Conservation (phyloP, 2,329 filamentous ascomycete genomes). For the Grosmannia serpens region DNA sequence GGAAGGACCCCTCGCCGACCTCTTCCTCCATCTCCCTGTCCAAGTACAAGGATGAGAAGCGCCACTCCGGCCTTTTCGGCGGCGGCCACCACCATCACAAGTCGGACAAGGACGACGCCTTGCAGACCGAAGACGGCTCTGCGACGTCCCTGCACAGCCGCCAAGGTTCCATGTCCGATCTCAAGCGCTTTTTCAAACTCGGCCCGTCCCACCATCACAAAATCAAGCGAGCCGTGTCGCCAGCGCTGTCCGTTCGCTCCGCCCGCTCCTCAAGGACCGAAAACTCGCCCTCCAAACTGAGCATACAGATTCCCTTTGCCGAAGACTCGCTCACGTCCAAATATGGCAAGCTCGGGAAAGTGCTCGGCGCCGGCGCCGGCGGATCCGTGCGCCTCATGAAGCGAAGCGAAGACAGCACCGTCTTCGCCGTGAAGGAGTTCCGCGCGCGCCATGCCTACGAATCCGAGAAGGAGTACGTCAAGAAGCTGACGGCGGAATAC, state of each 20-base stretch:
- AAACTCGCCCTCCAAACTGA: conserved; percentile 36
- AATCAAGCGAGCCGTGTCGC: conserved; percentile 56
- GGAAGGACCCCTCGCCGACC: conserved; percentile 49
- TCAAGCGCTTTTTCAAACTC: conserved; percentile 94
- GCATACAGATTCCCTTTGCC: conserved; percentile 70
- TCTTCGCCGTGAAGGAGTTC: conserved; percentile 97
- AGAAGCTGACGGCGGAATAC: conserved; percentile 96
- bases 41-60: conserved; percentile 37
- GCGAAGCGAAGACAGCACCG: conserved; percentile 79
- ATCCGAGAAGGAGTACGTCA: conserved; percentile 88
- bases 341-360: conserved; percentile 91
- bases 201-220: conserved; percentile 55
- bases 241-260: conserved; percentile 41
- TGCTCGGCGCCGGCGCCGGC: conserved; percentile 85
- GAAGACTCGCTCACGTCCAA: conserved; percentile 84
- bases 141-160: conserved; percentile 35
- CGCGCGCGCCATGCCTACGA: conserved; percentile 85
- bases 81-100: conserved; percentile 24
- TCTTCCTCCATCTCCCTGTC: conserved; percentile 40
- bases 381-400: conserved; percentile 93
- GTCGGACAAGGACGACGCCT: conserved; percentile 28
- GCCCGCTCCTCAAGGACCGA: conserved; percentile 17
- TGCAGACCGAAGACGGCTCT: conserved; percentile 30
- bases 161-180: conserved; percentile 79
- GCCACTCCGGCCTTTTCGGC: conserved; percentile 32